Percentiles rank a stretch among this genome's conserved stretches.
phyloP scores from a whole-genome alignment of 2,329 filamentous ascomycete genomes.

The Periglandula ipomoeae region DNA sequence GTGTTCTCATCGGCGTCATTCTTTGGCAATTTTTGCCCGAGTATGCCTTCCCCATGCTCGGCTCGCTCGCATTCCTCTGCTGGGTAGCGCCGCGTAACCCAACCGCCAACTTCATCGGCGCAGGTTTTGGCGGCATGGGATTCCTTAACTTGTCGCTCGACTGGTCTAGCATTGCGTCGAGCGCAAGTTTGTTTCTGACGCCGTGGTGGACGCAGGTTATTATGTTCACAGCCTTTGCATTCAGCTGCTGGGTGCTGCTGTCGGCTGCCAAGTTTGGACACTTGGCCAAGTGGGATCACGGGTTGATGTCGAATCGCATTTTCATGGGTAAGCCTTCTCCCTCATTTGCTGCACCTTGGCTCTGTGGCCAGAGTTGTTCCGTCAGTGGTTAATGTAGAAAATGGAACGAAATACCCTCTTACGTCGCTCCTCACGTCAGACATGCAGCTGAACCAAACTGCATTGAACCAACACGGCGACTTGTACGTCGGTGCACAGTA shows the following conservation, averaged over 20 bases:
- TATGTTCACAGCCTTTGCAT: conserved; percentile 43
- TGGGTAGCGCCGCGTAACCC: conserved; percentile 52
- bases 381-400: conserved; percentile 10
- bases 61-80: conserved; percentile 51
- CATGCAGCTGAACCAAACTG: conserved; percentile 36
- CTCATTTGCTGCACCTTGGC: background rate
- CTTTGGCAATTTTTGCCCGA: conserved; percentile 56
- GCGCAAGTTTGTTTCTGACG: conserved; percentile 41
- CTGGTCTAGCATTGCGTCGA: conserved; percentile 51
- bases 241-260: conserved; percentile 49
- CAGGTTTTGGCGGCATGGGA: conserved; percentile 53
- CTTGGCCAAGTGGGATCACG: conserved; percentile 39
- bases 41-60: conserved; percentile 49
- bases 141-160: conserved; percentile 50
- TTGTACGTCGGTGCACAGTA: conserved; percentile 49
- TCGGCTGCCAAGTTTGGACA: conserved; percentile 50
- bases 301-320: conserved; percentile 49
- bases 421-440: conserved; percentile 23
- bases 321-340: conserved; percentile 26
- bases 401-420: conserved; percentile 26
- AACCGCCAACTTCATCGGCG: conserved; percentile 50
- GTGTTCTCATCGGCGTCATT: conserved; percentile 39
- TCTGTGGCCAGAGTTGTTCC: too few species aligned
- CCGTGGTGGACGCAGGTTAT: conserved; percentile 52
- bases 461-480: conserved; percentile 38